Conservation (phyloP, 2,329 filamentous ascomycete genomes). For the Colletotrichum gigasporum region DNA sequence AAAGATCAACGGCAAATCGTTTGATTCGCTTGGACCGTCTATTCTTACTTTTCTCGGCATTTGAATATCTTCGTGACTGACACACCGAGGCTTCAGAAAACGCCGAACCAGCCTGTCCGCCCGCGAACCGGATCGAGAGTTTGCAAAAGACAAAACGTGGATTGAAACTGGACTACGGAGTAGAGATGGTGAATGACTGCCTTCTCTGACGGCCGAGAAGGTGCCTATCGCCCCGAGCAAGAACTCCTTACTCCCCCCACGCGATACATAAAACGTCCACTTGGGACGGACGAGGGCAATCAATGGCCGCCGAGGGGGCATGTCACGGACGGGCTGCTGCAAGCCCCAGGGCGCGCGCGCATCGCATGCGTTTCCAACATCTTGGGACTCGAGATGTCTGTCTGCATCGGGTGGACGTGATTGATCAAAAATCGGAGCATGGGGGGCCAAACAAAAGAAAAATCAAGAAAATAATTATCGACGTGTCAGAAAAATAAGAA, state of each 20-base stretch:
- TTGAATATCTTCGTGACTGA: not conserved
- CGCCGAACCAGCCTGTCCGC: too few species aligned
- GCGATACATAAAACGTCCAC: not conserved
- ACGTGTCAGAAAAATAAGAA: too few species aligned
- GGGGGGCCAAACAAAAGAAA: not conserved
- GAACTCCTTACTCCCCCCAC: not conserved
- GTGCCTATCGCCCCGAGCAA: not conserved
- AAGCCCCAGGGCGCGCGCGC: not conserved
- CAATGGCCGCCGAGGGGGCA: not conserved
- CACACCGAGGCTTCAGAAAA: too few species aligned
- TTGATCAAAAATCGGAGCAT: conserved; percentile 9
- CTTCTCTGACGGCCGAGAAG: not conserved
- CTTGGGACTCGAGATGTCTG: conserved; percentile 1
- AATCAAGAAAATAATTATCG: not conserved
- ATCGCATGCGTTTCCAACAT: conserved; percentile 8
- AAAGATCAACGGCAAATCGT: too few species aligned
- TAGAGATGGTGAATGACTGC: too few species aligned
- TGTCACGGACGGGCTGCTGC: conserved; percentile 4
- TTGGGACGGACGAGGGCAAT: not conserved
- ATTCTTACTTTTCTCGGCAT: not conserved
- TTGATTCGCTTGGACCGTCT: too few species aligned
- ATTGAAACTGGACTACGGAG: not conserved
- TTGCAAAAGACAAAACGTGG: not conserved
- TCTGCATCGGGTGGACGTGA: conserved; percentile 15
- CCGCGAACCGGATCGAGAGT: not conserved